These are phyloP conservation scores for Pichia scutulata DNA, from an alignment of 805 yeast species.

Conservation along the genomic window DNA sequence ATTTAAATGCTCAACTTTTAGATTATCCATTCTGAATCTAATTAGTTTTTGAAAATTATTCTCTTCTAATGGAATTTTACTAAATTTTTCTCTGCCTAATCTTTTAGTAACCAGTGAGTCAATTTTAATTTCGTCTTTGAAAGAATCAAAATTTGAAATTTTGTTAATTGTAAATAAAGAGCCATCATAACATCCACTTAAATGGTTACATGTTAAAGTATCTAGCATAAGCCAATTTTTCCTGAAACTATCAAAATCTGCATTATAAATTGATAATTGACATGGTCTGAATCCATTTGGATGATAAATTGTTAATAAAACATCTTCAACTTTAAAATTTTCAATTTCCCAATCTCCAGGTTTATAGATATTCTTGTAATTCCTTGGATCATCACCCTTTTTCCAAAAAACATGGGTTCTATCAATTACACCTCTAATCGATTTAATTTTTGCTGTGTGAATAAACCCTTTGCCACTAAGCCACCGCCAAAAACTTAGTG, in stretches of 20 bases:
- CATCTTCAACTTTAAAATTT: constrained; percentile 75
- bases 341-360: constrained; percentile 95
- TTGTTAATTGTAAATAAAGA: constrained; percentile 88
- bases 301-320: constrained; percentile 71
- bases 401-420: constrained; percentile 82
- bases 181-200: constrained; percentile 89
- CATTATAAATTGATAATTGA: constrained; percentile 78
- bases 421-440: constrained; percentile 89
- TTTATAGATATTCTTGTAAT: constrained; percentile 60
- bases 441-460: constrained; percentile 70
- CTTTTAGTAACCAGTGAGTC: constrained; percentile 19
- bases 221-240: constrained; percentile 94
- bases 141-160: constrained; percentile 52
- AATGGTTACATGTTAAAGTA: constrained; percentile 69
- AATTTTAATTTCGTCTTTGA: constrained; percentile 25
- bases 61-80: constrained; percentile 9
- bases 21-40: constrained; percentile 74
- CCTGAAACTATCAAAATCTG: constrained; percentile 71
- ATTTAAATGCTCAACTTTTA: constrained; percentile 82
- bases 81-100: constrained; percentile 13
- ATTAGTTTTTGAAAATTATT: constrained; percentile 43
- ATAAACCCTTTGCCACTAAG: constrained; percentile 83
- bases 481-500: constrained; percentile 81
- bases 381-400: constrained; percentile 73
- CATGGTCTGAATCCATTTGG: constrained; percentile 79